phyloP scores from a whole-genome alignment of 768 basidiomycete genomes.

The Vararia minispora region DNA sequence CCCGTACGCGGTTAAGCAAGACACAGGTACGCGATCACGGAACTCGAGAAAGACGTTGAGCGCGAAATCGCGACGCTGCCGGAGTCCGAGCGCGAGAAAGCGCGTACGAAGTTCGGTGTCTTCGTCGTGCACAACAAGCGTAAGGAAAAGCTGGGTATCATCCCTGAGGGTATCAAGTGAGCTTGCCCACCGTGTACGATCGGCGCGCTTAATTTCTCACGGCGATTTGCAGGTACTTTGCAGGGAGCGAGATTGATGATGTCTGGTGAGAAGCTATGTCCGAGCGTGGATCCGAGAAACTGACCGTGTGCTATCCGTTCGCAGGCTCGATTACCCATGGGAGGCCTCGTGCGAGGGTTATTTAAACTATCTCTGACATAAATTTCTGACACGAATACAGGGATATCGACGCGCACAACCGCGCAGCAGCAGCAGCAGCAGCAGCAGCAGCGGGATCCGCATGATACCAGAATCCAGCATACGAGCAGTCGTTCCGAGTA shows the following conservation, averaged over 20 bases:
- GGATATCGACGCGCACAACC: slow-evolving; percentile 70
- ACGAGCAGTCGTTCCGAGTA: neutral
- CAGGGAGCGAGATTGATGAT: slow-evolving; percentile 64
- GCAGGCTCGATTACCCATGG: slow-evolving; percentile 81
- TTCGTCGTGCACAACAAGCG: slow-evolving; percentile 95
- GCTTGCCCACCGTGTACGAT: slow-evolving; percentile 14
- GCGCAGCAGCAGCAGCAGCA: slow-evolving; percentile 38
- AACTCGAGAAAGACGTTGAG: slow-evolving; percentile 86
- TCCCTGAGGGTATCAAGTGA: slow-evolving; percentile 60
- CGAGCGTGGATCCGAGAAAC: slow-evolving; percentile 1
- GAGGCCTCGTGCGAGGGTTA: slow-evolving; percentile 48
- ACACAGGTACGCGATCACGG: slow-evolving; percentile 75
- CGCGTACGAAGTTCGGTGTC: slow-evolving; percentile 71
- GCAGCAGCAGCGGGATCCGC: slow-evolving; percentile 1
- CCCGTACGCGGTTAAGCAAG: slow-evolving; percentile 1
- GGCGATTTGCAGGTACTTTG: slow-evolving; percentile 46
- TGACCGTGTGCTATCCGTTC: slow-evolving; percentile 7
- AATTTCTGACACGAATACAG: slow-evolving; percentile 25
- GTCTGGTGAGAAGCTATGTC: slow-evolving; percentile 44
- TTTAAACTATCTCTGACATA: slow-evolving; percentile 6
- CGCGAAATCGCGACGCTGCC: slow-evolving; percentile 50
- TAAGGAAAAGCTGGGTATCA: slow-evolving; percentile 69
- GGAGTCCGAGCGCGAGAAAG: slow-evolving; percentile 61
- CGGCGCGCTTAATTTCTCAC: slow-evolving; percentile 15
- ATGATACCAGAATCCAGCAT: neutral